Evolutionary conservation across 1,139 yeast genomes (phyloP), one percentile per base, ranked within the genome.

Genomic region (Kurtzmaniella quercitrusa): DNA sequence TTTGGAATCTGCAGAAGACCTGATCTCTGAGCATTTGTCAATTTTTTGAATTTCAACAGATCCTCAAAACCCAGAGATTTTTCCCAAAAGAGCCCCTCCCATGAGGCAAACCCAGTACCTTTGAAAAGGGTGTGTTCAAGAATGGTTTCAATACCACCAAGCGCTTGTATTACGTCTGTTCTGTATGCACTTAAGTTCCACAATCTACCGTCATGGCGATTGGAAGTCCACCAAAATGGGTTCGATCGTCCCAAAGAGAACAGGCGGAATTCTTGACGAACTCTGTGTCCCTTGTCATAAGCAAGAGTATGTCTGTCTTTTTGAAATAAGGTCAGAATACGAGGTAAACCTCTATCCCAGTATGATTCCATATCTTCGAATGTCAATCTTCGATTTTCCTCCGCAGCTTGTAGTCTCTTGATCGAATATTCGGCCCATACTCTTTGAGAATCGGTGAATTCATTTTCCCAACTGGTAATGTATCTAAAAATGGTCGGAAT

Each of bases 21-120:
- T 2, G 97, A 85, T 55, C 98, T 73, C 68, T 94, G 99, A 1
- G 99, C 99, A 64, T 91, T 93, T 2, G 99, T 94, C 53, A 94
- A 76, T 60, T 91, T 94, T 60, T 91, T 88, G 63, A 89, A 88
- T 60, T 91, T 93, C 75, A 94, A 76, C 0, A 96, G 86, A 55
- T 94, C 98, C 61, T 94, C 99, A 60, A 91, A 93, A 0, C 98
- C 98, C 20, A 96, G 83, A 0, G 95, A 93, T 56, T 88, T 88
- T 57, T 94, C 98, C 99, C 99, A 94, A 61, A 94, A 94, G 21
- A 94, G 69, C 3, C 98, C 98, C 68, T 94, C 99, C 98, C 98
- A 94, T 8, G 95, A 87, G 54, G 87, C 96, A 59, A 94, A 94
- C 0, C 98, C 98, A 1, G 99, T 94, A 17, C 96, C 98, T 59